Base-by-base conservation (phyloP, 1,284 basidiomycete species). In the Nidula niveotomentosa region DNA sequence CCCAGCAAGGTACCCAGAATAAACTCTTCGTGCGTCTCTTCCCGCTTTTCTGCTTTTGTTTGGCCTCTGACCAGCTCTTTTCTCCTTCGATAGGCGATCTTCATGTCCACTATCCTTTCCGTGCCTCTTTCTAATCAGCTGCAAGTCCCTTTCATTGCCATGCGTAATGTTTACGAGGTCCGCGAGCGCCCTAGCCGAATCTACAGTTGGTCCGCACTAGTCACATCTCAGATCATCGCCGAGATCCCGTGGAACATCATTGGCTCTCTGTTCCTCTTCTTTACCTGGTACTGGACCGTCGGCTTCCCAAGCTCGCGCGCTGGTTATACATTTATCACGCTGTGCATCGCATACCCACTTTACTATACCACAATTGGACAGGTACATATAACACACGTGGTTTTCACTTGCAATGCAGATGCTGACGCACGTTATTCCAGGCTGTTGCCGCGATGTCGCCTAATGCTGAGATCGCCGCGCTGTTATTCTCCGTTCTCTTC, bases 161-260 rank as follows among this genome's bases (percentile, higher is more conserved):
- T 76, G 53, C 77, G 83, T 9, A 71, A 72, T 6, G 74, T 92
- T 35, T 93, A 90, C 64, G 87, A 91, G 63, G 81, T 85, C 35
- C 81, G 90, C 35, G 91, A 93, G 68, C 78, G 86, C 2, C 82
- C 88, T 0, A 89, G 87, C 60, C 82, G 88, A 61, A 92, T 93
- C 72, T 96, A 95, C 73, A 84, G 82, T 58, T 96, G 94, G 93
- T 78, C 85, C 3, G 84, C 90, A 0, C 80, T 94, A 33, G 58
- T 87, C 52, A 79, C 83, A 0, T 77, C 86, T 0, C 84, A 86
- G 58, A 72, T 90, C 51, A 64, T 89, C 2, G 76, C 82, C 17
- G 86, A 87, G 60, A 48, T 88, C 0, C 86, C 88, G 0, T 86
- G 85, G 80, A 88, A 88, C 60, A 77, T 90, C 46, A 17, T 86